These are phyloP conservation scores for Botryosphaeria dothidea DNA, from an alignment of 2,329 filamentous ascomycete species.

Conservation along the genomic window DNA sequence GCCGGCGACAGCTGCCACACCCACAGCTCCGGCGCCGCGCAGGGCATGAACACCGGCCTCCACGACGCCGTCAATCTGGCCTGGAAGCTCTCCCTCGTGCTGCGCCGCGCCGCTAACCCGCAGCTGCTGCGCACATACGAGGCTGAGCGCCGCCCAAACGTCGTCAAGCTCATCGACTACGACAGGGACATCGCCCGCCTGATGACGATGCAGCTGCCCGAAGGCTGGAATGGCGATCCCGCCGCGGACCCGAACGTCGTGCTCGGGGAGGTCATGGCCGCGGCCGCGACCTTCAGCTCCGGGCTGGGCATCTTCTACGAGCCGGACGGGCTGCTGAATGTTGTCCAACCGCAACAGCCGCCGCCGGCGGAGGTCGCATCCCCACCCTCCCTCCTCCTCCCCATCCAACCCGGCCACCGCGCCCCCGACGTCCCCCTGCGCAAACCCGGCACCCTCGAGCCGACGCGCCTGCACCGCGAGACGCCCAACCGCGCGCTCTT, in stretches of 20 bases:
- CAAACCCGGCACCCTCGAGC: slow-evolving; percentile 48
- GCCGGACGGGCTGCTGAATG: slow-evolving; percentile 37
- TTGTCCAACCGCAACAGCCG: too few relatives aligned
- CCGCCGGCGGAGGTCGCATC: too few relatives aligned
- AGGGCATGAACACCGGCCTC: slow-evolving; percentile 61
- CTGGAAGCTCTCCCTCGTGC: slow-evolving; percentile 55
- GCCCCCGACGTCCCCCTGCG: slow-evolving; percentile 49
- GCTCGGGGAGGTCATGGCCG: slow-evolving; percentile 29
- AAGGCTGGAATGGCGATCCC: slow-evolving; percentile 33
- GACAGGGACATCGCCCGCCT: slow-evolving; percentile 37
- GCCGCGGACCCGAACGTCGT: slow-evolving; percentile 31
- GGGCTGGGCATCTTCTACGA: slow-evolving; percentile 37
- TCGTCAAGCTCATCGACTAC: slow-evolving; percentile 42
- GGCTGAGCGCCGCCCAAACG: slow-evolving; percentile 50
- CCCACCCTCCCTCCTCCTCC: slow-evolving; percentile 10
- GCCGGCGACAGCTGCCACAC: slow-evolving; percentile 61
- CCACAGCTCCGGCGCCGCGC: slow-evolving; percentile 57
- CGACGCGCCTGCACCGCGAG: slow-evolving; percentile 46
- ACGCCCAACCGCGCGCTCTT: slow-evolving; percentile 47
- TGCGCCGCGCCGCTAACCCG: slow-evolving; percentile 40
- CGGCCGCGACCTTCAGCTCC: slow-evolving; percentile 33
- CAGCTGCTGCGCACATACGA: slow-evolving; percentile 52
- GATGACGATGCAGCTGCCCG: slow-evolving; percentile 37
- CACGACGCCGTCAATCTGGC: slow-evolving; percentile 56
- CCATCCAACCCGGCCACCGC: slow-evolving; percentile 41